Evolutionary conservation across 257 asterid species (phyloP), one percentile per base, ranked within the genome.

Genomic region (Plantago elongata): DNA sequence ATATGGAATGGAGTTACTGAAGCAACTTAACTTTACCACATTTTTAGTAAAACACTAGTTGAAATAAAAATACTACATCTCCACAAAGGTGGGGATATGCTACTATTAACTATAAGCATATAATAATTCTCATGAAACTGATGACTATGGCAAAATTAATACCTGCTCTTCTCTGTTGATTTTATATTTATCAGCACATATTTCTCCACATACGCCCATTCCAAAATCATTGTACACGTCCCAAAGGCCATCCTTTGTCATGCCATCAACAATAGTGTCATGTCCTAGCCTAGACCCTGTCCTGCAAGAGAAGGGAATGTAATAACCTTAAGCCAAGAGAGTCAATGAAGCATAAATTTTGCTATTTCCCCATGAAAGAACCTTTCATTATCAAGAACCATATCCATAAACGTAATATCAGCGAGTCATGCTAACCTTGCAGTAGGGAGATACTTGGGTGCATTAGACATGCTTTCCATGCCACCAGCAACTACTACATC

Each of bases 391-490:
- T 18, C 29, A 13, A 27, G 1, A 22, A 46, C 40, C 15, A 45
- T 54, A 14, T 13, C 42, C 12, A 16, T 11, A 27, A 16, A 7
- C 47, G 60, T 62, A 15, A 30, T 29, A 9, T 69, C 17, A 30
- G 29, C 58, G 66, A 45, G 52, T 13, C 46, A 48, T 22, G 52
- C 83, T 60, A 52, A 92, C 99, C 99, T 92, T 69, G 82, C 88
- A 7, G 77, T 70, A 38, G 88, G 16, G 34, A 92, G 74, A 72
- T 92, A 92, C 67, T 92, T 92, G 16, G 99, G 97, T 14, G 83
- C 84, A 77, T 92, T 92, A 40, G 99, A 92, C 97, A 92, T 92
- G 81, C 97, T 89, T 69, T 92, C 99, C 99, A 89, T 92, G 72
- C 97, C 99, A 74, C 97, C 97, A 72, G 89, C 71, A 55, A 89